phyloP scores from a whole-genome alignment of 2,329 filamentous ascomycete genomes.

The Sporothrix inflata region DNA sequence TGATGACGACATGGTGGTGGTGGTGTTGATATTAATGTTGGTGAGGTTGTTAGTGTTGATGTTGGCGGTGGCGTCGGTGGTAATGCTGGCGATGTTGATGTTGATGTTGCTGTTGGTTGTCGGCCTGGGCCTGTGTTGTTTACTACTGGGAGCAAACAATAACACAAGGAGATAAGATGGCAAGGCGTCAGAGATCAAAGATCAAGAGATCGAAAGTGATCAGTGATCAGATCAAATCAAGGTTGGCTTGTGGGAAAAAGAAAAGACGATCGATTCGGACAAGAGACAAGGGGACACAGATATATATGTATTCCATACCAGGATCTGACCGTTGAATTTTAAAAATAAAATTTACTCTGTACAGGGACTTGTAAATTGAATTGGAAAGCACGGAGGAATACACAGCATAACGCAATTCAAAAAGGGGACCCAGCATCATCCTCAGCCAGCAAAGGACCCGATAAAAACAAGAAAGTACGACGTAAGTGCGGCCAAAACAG shows the following conservation, averaged over 20 bases:
- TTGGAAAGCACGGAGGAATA: background rate
- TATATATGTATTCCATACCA: slow-evolving; percentile 16
- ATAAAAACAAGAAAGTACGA: background rate
- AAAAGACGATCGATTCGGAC: background rate
- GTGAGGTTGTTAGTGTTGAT: background rate
- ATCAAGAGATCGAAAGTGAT: background rate
- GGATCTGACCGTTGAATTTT: slow-evolving; percentile 4
- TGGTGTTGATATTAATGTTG: background rate
- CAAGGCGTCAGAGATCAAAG: background rate
- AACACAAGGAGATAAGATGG: background rate
- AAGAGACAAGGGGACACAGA: slow-evolving; percentile 14
- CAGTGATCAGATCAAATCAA: slow-evolving; percentile 1
- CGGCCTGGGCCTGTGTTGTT: background rate
- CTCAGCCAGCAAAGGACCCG: background rate
- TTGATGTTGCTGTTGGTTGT: background rate
- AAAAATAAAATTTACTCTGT: background rate
- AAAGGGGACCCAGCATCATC: background rate
- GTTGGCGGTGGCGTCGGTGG: background rate
- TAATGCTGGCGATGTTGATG: slow-evolving; percentile 4
- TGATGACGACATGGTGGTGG: slow-evolving; percentile 4
- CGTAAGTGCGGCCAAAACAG: background rate
- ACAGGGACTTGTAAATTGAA: too few relatives aligned
- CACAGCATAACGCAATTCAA: background rate
- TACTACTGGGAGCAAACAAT: background rate
- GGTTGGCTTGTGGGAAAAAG: background rate